phyloP scores from a whole-genome alignment of 2,329 filamentous ascomycete species.

The Fusarium sp. region DNA sequence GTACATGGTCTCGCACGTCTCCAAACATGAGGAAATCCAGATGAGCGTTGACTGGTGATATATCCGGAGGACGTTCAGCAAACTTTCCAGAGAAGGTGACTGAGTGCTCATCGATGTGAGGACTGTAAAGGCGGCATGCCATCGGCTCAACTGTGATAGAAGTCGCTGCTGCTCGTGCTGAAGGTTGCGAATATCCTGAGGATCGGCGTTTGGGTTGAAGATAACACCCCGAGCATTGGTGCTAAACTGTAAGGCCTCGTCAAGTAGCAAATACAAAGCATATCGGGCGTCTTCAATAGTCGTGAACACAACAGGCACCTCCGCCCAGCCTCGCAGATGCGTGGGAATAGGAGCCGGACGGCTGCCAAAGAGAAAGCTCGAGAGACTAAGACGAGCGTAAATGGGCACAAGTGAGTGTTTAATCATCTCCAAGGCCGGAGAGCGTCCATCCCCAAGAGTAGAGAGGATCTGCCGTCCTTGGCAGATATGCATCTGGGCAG shows the following conservation, averaged over 20 bases:
- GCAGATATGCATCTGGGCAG: conserved; percentile 60
- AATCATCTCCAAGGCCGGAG: conserved; percentile 55
- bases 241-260: conserved; percentile 57
- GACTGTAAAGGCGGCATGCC: conserved; percentile 52
- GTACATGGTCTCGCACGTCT: conserved; percentile 51
- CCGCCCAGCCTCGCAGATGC: conserved; percentile 50
- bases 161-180: conserved; percentile 53
- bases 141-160: conserved; percentile 48
- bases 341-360: conserved; percentile 55
- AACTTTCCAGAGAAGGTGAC: conserved; percentile 21
- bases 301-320: conserved; percentile 54
- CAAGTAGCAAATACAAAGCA: conserved; percentile 56
- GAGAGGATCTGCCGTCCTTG: conserved; percentile 60
- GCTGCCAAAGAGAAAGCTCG: conserved; percentile 58
- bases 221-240: conserved; percentile 46
- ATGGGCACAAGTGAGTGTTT: conserved; percentile 59
- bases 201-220: conserved; percentile 46
- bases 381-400: conserved; percentile 59
- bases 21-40: conserved; percentile 52
- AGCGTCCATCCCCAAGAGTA: conserved; percentile 48
- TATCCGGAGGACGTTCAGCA: conserved; percentile 53
- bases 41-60: conserved; percentile 55
- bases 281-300: conserved; percentile 51
- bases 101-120: conserved; percentile 45
- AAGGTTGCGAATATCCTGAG: conserved; percentile 47